phyloP scores from a whole-genome alignment of 2,329 filamentous ascomycete species.

The Diplodia scrobiculata region DNA sequence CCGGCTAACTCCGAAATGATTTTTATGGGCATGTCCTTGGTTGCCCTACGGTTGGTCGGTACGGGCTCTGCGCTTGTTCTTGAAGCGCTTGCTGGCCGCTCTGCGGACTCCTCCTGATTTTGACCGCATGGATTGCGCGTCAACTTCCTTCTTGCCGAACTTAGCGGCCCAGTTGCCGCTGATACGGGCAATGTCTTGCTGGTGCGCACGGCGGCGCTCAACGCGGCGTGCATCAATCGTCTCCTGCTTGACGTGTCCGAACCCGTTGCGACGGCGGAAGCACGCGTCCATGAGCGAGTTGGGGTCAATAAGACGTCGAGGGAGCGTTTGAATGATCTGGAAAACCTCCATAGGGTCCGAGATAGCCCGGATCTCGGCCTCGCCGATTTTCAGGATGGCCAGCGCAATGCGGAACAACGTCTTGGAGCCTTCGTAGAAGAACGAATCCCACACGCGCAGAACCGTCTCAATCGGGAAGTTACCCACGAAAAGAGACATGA shows the following conservation, averaged over 20 bases:
- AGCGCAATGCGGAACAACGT: conserved; percentile 90
- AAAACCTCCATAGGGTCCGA: conserved; percentile 93
- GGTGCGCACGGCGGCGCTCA: conserved; percentile 53
- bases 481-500: conserved; percentile 96
- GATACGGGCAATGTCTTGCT: conserved; percentile 29
- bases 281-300: conserved; percentile 81
- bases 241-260: conserved; percentile 78
- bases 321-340: conserved; percentile 86
- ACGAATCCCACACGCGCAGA: conserved; percentile 89
- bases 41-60: conserved; percentile 25
- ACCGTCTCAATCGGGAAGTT: conserved; percentile 90
- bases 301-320: conserved; percentile 76
- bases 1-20: conserved; percentile 4
- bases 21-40: conserved; percentile 14
- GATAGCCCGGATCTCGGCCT: conserved; percentile 75
- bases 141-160: conserved; percentile 12
- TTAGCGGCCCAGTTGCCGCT: conserved; percentile 26
- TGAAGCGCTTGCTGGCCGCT: conserved; percentile 25
- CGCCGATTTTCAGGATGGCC: conserved; percentile 86
- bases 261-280: conserved; percentile 76
- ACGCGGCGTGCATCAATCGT: conserved; percentile 75
- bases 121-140: conserved; percentile 11
- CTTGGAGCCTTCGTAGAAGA: conserved; percentile 94
- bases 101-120: conserved; percentile 17
- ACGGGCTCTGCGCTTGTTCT: conserved; percentile 22